Percentiles rank a stretch among this genome's conserved stretches.
phyloP scores from a whole-genome alignment of 495 filamentous ascomycete species.

The Penicillium paradoxum region DNA sequence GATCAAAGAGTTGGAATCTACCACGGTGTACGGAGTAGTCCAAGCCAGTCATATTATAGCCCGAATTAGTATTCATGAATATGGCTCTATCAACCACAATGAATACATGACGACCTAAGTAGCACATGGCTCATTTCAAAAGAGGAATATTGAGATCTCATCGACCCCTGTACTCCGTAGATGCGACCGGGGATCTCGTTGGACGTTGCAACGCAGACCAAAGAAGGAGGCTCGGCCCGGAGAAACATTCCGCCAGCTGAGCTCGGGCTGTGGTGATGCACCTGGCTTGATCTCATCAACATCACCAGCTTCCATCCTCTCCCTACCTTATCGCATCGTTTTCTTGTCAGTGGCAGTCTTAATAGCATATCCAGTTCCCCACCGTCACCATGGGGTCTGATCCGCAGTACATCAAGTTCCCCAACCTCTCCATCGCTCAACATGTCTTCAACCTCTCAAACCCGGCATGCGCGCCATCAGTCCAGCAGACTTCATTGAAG shows the following conservation, averaged over 20 bases:
- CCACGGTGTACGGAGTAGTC: no score
- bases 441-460: slow-evolving; percentile 97
- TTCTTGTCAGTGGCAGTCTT: background rate
- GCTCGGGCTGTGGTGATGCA: slow-evolving; percentile 39
- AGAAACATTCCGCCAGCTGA: slow-evolving; percentile 42
- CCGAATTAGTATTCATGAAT: no score
- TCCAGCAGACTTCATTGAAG: slow-evolving; percentile 71
- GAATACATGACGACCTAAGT: no score
- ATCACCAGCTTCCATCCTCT: slow-evolving; percentile 10
- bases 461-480: slow-evolving; percentile 62
- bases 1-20: no score
- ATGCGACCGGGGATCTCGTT: background rate
- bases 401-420: slow-evolving; percentile 94
- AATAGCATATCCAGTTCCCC: slow-evolving; percentile 7
- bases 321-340: slow-evolving; percentile 7
- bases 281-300: slow-evolving; percentile 22
- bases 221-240: slow-evolving; percentile 18
- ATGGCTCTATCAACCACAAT: no score
- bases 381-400: slow-evolving; percentile 80
- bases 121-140: no score
- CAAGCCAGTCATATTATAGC: no score
- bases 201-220: background rate
- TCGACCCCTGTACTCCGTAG: no score
- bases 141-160: no score
- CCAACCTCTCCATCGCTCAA: slow-evolving; percentile 85